A percentile compares a stretch with the other conserved stretches of the same genome.
Evolutionary conservation across 2,329 filamentous ascomycete genomes (phyloP).

Genomic region (Domatiomyces globalis): DNA sequence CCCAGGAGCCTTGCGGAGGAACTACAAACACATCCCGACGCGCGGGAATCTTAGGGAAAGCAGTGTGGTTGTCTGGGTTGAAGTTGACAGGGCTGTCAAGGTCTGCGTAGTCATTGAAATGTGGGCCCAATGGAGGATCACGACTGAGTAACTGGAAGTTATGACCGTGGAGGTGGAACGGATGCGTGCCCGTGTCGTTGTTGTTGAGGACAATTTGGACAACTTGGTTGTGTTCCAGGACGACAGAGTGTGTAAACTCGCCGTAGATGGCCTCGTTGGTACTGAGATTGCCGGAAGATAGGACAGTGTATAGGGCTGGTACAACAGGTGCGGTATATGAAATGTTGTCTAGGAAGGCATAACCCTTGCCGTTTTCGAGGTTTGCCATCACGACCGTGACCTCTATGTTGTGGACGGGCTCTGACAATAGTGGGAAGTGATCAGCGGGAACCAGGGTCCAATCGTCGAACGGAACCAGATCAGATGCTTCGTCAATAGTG

Average conservation of each 20-base stretch:
- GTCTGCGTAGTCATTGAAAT: constrained; percentile 37
- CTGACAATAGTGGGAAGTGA: constrained; percentile 42
- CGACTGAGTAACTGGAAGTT: constrained; percentile 55
- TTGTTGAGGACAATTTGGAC: constrained; percentile 34
- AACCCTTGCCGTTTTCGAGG: constrained; percentile 45
- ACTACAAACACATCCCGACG: constrained; percentile 55
- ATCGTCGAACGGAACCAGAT: constrained; percentile 59
- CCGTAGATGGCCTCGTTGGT: constrained; percentile 50
- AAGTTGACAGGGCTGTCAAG: constrained; percentile 22
- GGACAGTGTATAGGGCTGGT: constrained; percentile 19
- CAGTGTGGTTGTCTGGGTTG: constrained; percentile 17
- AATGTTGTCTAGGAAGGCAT: constrained; percentile 37
- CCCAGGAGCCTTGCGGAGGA: constrained; percentile 49
- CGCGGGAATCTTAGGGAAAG: constrained; percentile 42
- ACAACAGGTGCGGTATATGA: constrained; percentile 19
- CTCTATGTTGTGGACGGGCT: constrained; percentile 46
- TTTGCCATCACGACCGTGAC: constrained; percentile 54
- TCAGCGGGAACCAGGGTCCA: constrained; percentile 57
- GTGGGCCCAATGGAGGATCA: constrained; percentile 40
- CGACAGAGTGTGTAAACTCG: constrained; percentile 42
- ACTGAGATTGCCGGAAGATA: constrained; percentile 26
- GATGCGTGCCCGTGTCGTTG: constrained; percentile 29
- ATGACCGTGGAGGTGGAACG: constrained; percentile 41
- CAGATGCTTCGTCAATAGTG: constrained; percentile 20
- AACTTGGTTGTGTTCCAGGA: constrained; percentile 27